phyloP scores from a whole-genome alignment of 306 rosid genomes.

The Cucumis melo region DNA sequence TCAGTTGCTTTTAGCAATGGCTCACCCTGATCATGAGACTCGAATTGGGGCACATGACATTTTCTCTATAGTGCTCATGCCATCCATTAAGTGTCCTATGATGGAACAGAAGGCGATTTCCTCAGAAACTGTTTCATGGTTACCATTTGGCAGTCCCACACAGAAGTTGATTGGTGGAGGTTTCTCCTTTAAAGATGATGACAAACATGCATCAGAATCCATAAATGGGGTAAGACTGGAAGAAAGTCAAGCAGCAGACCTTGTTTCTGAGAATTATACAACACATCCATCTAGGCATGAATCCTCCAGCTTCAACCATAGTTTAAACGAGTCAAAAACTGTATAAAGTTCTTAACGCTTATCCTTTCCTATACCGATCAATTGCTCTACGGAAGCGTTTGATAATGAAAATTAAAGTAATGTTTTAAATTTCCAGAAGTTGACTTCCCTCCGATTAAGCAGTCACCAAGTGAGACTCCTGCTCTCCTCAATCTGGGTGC shows the following conservation, averaged over 20 bases:
- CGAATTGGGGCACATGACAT: constrained; percentile 73
- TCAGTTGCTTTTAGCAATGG: constrained; percentile 79
- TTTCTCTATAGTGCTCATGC: constrained; percentile 70
- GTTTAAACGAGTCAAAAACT: constrained; percentile 38
- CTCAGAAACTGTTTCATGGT: constrained; percentile 17
- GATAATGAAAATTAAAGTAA: constrained; percentile 9
- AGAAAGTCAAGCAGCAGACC: constrained; percentile 19
- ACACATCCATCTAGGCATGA: constrained; percentile 16
- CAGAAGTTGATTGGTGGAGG: constrained; percentile 24
- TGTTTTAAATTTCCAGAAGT: constrained; percentile 38
- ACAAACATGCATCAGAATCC: constrained; percentile 18
- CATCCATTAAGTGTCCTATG: constrained; percentile 33
- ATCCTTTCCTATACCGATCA: background rate
- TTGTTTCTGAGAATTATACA: constrained; percentile 16
- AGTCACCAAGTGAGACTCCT: constrained; percentile 87
- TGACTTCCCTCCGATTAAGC: constrained; percentile 69
- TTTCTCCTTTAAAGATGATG: constrained; percentile 30
- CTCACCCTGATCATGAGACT: constrained; percentile 77
- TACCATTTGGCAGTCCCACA: constrained; percentile 15
- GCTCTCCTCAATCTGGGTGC: constrained; percentile 95
- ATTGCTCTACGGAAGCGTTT: background rate
- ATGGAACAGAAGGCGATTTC: constrained; percentile 27
- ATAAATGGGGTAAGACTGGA: constrained; percentile 20
- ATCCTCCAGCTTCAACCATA: constrained; percentile 26
- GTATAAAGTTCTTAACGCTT: constrained; percentile 23